A percentile compares a stretch with the other conserved stretches of the same genome.
phyloP scores from a whole-genome alignment of 1,139 yeast species.

The Debaryomyces coudertii region DNA sequence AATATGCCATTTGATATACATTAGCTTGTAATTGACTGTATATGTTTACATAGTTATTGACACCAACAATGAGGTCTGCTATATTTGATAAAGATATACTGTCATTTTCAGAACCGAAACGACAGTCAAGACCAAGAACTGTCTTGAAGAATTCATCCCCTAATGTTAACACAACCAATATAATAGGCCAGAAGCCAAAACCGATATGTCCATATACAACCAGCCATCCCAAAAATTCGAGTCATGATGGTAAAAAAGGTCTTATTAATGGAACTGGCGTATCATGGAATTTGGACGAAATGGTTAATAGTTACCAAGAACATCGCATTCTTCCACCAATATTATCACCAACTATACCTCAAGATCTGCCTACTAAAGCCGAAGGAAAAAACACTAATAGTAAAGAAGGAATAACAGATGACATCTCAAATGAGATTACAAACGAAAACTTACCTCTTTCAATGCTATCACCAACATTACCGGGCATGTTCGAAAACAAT shows the following conservation, averaged over 20 bases:
- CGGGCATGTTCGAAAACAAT: constrained; percentile 27
- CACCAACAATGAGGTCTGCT: constrained; percentile 38
- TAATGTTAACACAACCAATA: constrained; percentile 11
- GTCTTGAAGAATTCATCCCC: constrained; percentile 11
- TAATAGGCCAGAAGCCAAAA: constrained; percentile 17
- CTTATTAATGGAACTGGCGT: constrained; percentile 7
- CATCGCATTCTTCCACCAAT: constrained; percentile 43
- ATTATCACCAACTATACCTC: constrained; percentile 47
- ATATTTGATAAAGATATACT: constrained; percentile 33
- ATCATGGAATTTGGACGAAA: constrained; percentile 48
- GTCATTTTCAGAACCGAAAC: constrained; percentile 4
- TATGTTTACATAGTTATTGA: not conserved
- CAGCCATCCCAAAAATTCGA: not conserved
- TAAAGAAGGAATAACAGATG: not conserved
- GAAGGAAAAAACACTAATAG: not conserved
- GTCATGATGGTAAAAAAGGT: not conserved
- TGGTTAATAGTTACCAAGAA: constrained; percentile 39
- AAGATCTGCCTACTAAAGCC: constrained; percentile 13
- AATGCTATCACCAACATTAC: constrained; percentile 41
- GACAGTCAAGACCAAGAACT: constrained; percentile 14
- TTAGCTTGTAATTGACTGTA: not conserved
- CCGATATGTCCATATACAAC: constrained; percentile 23
- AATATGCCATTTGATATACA: not conserved
- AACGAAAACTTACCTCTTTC: constrained; percentile 26
- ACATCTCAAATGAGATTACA: not conserved